Percentiles rank a stretch among this genome's conserved stretches.
These are phyloP conservation scores for Dictyostelium purpureum DNA, from an alignment of 78 protist genomes.

Conservation along the genomic window DNA sequence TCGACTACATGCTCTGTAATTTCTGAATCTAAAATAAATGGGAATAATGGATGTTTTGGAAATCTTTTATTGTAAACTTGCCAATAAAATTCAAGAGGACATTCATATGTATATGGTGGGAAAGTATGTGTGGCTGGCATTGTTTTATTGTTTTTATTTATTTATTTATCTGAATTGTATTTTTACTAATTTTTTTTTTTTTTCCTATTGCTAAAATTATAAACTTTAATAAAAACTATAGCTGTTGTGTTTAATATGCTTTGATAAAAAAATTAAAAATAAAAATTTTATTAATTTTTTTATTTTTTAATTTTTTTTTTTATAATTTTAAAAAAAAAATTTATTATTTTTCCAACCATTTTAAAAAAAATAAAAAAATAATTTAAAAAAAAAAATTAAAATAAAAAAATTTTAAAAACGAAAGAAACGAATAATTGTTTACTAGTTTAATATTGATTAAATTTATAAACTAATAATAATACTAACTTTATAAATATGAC, in stretches of 20 bases:
- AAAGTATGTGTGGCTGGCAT: conserved; percentile 75
- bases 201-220: not conserved
- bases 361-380: too few relatives aligned
- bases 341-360: too few relatives aligned
- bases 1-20: not conserved
- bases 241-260: not conserved
- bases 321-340: too few relatives aligned
- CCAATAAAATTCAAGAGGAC: conserved; percentile 26
- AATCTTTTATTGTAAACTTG: conserved; percentile 44
- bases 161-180: not conserved
- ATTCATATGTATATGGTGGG: conserved; percentile 69
- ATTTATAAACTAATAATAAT: not conserved
- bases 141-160: not conserved
- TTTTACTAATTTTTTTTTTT: not conserved
- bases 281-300: not conserved
- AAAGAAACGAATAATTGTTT: not conserved
- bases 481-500: not conserved
- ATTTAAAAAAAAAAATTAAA: not conserved
- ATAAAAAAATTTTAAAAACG: not conserved
- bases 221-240: not conserved
- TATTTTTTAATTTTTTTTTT: too few relatives aligned
- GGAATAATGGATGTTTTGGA: conserved; percentile 59
- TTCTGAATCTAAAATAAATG: conserved; percentile 70
- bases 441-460: not conserved
- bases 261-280: not conserved